These are phyloP conservation scores for Monilinia polystroma DNA, from an alignment of 2,329 filamentous ascomycete genomes.

Conservation along the genomic window DNA sequence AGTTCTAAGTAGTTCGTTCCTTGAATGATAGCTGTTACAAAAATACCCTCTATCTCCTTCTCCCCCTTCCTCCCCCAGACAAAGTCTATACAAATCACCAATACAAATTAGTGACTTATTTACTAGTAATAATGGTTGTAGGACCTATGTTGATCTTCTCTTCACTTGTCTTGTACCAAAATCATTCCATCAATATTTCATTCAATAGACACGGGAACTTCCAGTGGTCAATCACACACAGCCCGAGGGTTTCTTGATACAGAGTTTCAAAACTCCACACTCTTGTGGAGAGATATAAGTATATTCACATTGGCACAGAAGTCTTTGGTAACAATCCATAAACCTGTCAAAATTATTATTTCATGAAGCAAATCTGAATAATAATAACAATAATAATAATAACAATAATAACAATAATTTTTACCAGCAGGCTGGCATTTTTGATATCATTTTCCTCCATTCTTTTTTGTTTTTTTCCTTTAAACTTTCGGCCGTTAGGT, in stretches of 20 bases:
- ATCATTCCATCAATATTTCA: slow-evolving; percentile 13
- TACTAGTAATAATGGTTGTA: background rate
- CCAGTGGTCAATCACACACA: background rate
- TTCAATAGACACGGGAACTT: slow-evolving; percentile 6
- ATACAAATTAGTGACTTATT: too few species aligned
- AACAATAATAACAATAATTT: background rate
- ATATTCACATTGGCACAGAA: background rate
- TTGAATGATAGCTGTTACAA: background rate
- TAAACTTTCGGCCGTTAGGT: background rate
- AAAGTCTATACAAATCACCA: too few species aligned
- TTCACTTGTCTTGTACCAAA: background rate
- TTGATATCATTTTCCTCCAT: background rate
- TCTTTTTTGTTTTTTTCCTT: background rate
- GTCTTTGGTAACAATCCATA: background rate
- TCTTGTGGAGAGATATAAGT: slow-evolving; percentile 15
- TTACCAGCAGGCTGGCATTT: slow-evolving; percentile 6
- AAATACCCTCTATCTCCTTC: too few species aligned
- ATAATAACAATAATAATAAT: background rate
- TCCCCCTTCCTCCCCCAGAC: too few species aligned
- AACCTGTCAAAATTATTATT: slow-evolving; percentile 1
- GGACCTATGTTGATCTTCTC: slow-evolving; percentile 3
- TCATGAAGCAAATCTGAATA: background rate
- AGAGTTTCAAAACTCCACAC: slow-evolving; percentile 4
- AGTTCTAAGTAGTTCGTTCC: background rate
- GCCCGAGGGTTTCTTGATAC: background rate